Conservation (phyloP, 2,329 filamentous ascomycete genomes). For the Penicillium vulpinum region DNA sequence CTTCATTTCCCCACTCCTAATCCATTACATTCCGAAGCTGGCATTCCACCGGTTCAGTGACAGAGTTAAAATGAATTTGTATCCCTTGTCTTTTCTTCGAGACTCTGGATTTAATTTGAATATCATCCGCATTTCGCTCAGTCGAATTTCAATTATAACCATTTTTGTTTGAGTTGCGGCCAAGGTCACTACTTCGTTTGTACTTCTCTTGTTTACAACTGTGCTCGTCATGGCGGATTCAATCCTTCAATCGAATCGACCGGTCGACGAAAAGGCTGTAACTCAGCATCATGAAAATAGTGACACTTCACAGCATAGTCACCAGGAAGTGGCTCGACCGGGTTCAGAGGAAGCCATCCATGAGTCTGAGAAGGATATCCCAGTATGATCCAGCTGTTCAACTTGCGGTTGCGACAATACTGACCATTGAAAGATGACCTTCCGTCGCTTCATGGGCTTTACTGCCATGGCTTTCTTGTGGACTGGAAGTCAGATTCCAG, state of each 20-base stretch:
- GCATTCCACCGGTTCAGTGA: neutral
- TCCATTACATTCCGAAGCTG: neutral
- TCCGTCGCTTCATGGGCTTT: slow-evolving; percentile 55
- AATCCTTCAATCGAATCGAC: slow-evolving; percentile 18
- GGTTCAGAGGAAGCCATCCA: slow-evolving; percentile 46
- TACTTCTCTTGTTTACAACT: neutral
- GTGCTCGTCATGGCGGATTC: slow-evolving; percentile 15
- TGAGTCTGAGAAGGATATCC: slow-evolving; percentile 47
- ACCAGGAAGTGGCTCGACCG: slow-evolving; percentile 51
- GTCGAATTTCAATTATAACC: neutral
- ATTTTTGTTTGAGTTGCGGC: neutral
- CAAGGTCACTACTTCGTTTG: neutral
- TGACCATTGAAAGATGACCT: slow-evolving; percentile 45
- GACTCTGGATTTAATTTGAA: neutral
- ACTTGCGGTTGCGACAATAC: neutral
- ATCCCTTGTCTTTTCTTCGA: neutral
- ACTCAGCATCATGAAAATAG: slow-evolving; percentile 29
- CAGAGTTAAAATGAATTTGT: neutral
- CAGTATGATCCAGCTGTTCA: slow-evolving; percentile 30
- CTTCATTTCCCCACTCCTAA: neutral
- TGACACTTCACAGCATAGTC: slow-evolving; percentile 36
- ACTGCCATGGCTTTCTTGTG: slow-evolving; percentile 61
- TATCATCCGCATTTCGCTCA: neutral
- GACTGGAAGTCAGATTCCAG: slow-evolving; percentile 62
- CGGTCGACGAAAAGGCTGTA: slow-evolving; percentile 31